A percentile compares a stretch with the other conserved stretches of the same genome.
Evolutionary conservation across 2,329 filamentous ascomycete species (phyloP).

Genomic region (Didymella lethalis): DNA sequence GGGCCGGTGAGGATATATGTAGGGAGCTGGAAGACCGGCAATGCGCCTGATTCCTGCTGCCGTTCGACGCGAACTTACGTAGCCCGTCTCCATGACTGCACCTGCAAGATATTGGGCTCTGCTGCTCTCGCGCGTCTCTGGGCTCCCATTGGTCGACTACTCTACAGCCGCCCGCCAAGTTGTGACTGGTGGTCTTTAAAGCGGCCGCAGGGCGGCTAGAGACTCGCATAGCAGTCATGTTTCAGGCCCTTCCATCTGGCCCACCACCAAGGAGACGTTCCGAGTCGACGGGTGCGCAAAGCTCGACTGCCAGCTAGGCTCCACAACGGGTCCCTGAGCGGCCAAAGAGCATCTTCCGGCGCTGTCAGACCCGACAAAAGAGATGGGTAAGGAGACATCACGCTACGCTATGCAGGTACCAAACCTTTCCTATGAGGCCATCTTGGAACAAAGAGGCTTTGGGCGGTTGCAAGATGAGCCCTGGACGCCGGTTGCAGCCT

Average conservation of each 20-base stretch:
- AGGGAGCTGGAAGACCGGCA: constrained; percentile 17
- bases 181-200: constrained; percentile 15
- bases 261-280: constrained; percentile 18
- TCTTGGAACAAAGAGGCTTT: background rate
- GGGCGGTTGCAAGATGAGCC: background rate
- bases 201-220: constrained; percentile 33
- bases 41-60: constrained; percentile 21
- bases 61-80: constrained; percentile 30
- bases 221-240: constrained; percentile 33
- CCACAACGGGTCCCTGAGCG: constrained; percentile 16
- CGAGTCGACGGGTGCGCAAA: constrained; percentile 16
- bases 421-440: background rate
- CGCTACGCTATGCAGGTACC: background rate
- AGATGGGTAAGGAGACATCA: background rate
- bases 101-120: constrained; percentile 22
- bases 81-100: constrained; percentile 28
- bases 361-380: background rate
- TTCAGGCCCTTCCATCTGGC: constrained; percentile 10
- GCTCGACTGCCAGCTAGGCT: constrained; percentile 4
- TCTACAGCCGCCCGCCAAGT: constrained; percentile 38
- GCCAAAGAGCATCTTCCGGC: background rate
- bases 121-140: constrained; percentile 21
- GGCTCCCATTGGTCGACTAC: constrained; percentile 34
- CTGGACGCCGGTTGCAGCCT: constrained; percentile 8
- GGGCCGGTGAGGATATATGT: constrained; percentile 21